Percentiles rank a stretch among this genome's conserved stretches.
These are phyloP conservation scores for Pelargonium australe DNA, from an alignment of 441 rosid genomes.

Conservation along the genomic window DNA sequence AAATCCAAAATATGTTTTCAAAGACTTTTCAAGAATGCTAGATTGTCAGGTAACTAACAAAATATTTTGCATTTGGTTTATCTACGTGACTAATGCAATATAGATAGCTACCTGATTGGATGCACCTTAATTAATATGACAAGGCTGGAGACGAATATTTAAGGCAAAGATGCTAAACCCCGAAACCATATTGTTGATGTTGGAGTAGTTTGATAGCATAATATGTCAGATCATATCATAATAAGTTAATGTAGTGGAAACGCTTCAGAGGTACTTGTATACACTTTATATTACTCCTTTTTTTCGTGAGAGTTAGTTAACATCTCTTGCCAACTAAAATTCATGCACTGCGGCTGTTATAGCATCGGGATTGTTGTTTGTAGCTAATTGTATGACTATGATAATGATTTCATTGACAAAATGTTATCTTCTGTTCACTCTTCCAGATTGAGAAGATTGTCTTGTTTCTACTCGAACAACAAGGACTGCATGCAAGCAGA, in stretches of 20 bases:
- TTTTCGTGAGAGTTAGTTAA: neutral
- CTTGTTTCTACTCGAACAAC: conserved; percentile 46
- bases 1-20: conserved; percentile 31
- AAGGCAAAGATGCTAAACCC: neutral
- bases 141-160: neutral
- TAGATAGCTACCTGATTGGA: neutral
- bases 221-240: neutral
- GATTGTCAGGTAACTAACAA: conserved; percentile 41
- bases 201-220: neutral
- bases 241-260: neutral
- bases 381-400: neutral
- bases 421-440: conserved; percentile 8
- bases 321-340: neutral
- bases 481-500: conserved; percentile 42
- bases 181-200: neutral
- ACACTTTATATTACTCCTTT: no score
- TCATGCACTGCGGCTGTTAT: neutral
- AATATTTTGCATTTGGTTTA: neutral
- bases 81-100: neutral
- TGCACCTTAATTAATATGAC: neutral
- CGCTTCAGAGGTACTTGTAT: no score
- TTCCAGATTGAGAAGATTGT: conserved; percentile 45
- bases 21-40: conserved; percentile 39
- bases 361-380: neutral
- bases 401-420: neutral